Evolutionary conservation across 257 asterid genomes (phyloP).

Genomic region (Gardenia jasminoides): DNA sequence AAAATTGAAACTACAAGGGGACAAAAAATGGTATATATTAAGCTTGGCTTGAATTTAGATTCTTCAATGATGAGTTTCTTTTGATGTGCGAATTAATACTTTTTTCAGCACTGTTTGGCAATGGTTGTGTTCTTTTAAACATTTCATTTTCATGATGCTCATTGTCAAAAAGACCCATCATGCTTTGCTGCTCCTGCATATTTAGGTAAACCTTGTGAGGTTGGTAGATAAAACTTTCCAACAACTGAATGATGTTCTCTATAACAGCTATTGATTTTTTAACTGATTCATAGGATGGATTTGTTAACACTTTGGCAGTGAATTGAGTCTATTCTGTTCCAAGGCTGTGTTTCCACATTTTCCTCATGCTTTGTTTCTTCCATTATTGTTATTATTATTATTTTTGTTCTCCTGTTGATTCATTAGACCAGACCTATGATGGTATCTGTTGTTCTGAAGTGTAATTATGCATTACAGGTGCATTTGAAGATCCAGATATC

Average conservation of each 20-base stretch:
- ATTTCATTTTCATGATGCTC: too few relatives aligned
- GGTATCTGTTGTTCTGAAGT: not conserved
- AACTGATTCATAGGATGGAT: not conserved
- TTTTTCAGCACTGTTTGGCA: not conserved
- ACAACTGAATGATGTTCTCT: not conserved
- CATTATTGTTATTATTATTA: not conserved
- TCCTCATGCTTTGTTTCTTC: not conserved
- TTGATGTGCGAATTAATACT: too few relatives aligned
- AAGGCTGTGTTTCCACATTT: not conserved
- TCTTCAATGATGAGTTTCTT: too few relatives aligned
- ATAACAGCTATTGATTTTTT: not conserved
- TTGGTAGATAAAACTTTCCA: not conserved
- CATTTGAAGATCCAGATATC: slow-evolving; percentile 96
- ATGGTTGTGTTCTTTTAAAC: not conserved
- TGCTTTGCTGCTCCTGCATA: not conserved
- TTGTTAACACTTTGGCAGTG: not conserved
- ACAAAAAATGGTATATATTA: not conserved
- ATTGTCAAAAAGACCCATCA: too few relatives aligned
- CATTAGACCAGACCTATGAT: not conserved
- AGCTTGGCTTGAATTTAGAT: too few relatives aligned
- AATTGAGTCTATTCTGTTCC: not conserved
- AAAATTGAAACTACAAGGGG: not conserved
- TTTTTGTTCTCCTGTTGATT: not conserved
- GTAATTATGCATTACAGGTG: slow-evolving; percentile 46
- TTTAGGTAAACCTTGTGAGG: not conserved